Percentiles rank a stretch among this genome's conserved stretches.
These are phyloP conservation scores for Articulospora tetracladia DNA, from an alignment of 495 filamentous ascomycete genomes.

Conservation along the genomic window DNA sequence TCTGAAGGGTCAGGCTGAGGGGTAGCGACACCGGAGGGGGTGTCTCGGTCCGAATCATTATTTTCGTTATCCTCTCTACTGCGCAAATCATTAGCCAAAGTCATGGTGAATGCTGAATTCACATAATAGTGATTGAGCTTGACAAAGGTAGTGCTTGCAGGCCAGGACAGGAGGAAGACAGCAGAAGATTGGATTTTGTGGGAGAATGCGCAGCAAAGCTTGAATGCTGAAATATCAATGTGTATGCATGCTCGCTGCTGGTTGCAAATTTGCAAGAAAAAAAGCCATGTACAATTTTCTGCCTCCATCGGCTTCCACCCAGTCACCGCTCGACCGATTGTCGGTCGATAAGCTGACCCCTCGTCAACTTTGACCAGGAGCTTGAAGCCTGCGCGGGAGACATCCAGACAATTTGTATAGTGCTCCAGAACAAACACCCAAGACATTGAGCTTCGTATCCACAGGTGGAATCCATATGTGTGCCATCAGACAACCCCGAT, in stretches of 20 bases:
- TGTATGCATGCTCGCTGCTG: constrained; percentile 12
- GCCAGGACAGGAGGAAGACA: too few species aligned
- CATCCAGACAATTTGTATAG: not conserved
- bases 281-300: constrained; percentile 10
- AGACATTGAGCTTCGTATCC: too few species aligned
- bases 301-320: constrained; percentile 6
- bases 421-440: not conserved
- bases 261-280: constrained; percentile 15
- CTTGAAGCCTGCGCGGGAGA: constrained; percentile 20
- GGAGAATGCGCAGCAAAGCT: not conserved
- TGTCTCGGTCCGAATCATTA: constrained; percentile 77
- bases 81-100: constrained; percentile 21
- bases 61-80: constrained; percentile 60
- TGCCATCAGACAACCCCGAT: too few species aligned
- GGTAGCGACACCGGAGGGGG: constrained; percentile 80
- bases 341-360: constrained; percentile 26
- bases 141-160: too few species aligned
- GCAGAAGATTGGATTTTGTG: not conserved
- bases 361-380: constrained; percentile 24
- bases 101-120: constrained; percentile 11
- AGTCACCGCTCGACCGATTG: constrained; percentile 18
- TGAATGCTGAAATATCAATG: constrained; percentile 8
- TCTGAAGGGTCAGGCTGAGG: constrained; percentile 86
- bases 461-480: too few species aligned
- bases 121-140: constrained; percentile 7